phyloP scores from a whole-genome alignment of 768 basidiomycete species.

The Mycena filopes region DNA sequence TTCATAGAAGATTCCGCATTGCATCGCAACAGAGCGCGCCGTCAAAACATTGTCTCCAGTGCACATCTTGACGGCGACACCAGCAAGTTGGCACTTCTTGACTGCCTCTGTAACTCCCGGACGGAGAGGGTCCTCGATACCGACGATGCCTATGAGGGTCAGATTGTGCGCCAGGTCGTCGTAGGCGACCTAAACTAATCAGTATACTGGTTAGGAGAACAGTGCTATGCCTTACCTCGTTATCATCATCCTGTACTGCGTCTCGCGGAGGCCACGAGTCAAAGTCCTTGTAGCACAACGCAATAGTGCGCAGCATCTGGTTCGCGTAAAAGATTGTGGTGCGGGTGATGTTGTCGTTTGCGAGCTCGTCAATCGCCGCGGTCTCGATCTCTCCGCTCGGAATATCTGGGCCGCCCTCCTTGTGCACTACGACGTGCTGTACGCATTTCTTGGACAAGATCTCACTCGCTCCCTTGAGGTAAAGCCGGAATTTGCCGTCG shows the following conservation, averaged over 20 bases:
- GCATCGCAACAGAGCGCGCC: constrained; percentile 92
- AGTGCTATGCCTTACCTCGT: constrained; percentile 59
- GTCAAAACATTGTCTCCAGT: constrained; percentile 98
- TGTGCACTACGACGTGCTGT: constrained; percentile 75
- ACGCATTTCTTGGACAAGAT: constrained; percentile 85
- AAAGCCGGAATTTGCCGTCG: constrained; percentile 70
- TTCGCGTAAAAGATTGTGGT: constrained; percentile 99
- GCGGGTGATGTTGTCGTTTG: constrained; percentile 84
- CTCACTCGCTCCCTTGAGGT: constrained; percentile 95
- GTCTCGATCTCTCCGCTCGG: constrained; percentile 60
- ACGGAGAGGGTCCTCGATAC: constrained; percentile 96
- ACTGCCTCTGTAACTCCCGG: constrained; percentile 92
- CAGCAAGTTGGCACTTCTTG: constrained; percentile 85
- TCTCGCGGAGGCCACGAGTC: constrained; percentile 82
- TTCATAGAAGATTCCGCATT: constrained; percentile 94
- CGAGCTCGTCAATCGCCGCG: constrained; percentile 68
- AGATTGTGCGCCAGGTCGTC: constrained; percentile 76
- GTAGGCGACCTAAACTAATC: constrained; percentile 65
- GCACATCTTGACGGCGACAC: constrained; percentile 97
- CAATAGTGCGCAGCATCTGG: constrained; percentile 94
- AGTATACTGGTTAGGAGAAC: constrained; percentile 3
- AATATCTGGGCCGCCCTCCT: constrained; percentile 39
- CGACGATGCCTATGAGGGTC: constrained; percentile 89
- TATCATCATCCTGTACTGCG: constrained; percentile 48
- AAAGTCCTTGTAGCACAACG: constrained; percentile 93